These are phyloP conservation scores for Apiospora sp. DNA, from an alignment of 2,329 filamentous ascomycete species.

Conservation along the genomic window DNA sequence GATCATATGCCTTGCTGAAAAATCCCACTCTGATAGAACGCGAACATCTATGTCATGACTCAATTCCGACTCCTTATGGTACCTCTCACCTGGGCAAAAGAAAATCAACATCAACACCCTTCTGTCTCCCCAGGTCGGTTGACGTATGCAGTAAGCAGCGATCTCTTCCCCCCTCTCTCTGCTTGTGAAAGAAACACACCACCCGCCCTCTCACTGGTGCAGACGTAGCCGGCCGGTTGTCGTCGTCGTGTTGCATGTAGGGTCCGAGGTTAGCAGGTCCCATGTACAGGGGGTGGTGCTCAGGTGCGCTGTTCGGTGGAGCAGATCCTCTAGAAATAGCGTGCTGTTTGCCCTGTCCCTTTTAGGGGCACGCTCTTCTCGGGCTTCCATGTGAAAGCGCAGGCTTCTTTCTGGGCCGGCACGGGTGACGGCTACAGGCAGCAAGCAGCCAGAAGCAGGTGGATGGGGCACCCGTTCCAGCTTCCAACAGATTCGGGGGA, in stretches of 20 bases:
- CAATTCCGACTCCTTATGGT: neutral
- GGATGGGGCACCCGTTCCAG: slow-evolving; percentile 7
- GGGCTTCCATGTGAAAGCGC: slow-evolving; percentile 15
- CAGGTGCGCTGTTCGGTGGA: slow-evolving; percentile 19
- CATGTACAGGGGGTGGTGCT: slow-evolving; percentile 19
- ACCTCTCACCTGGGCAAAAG: neutral
- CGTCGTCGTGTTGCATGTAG: slow-evolving; percentile 22
- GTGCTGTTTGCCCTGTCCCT: slow-evolving; percentile 14
- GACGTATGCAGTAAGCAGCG: slow-evolving; percentile 9
- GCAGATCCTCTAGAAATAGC: slow-evolving; percentile 20
- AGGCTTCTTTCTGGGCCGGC: neutral
- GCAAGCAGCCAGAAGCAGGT: slow-evolving; percentile 4
- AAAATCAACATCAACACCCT: neutral
- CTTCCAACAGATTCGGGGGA: slow-evolving; percentile 9
- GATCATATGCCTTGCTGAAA: slow-evolving; percentile 13
- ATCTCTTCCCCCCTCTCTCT: neutral
- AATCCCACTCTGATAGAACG: neutral
- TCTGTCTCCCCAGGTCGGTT: neutral
- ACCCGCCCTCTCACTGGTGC: slow-evolving; percentile 16
- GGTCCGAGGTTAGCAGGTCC: slow-evolving; percentile 23
- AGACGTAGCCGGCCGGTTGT: slow-evolving; percentile 6
- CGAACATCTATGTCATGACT: neutral
- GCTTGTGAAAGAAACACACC: slow-evolving; percentile 20
- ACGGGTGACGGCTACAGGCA: neutral
- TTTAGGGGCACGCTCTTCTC: neutral